These are phyloP conservation scores for Globisporangium acanthophoron DNA, from an alignment of 352 stramenopile genomes.

Conservation along the genomic window DNA sequence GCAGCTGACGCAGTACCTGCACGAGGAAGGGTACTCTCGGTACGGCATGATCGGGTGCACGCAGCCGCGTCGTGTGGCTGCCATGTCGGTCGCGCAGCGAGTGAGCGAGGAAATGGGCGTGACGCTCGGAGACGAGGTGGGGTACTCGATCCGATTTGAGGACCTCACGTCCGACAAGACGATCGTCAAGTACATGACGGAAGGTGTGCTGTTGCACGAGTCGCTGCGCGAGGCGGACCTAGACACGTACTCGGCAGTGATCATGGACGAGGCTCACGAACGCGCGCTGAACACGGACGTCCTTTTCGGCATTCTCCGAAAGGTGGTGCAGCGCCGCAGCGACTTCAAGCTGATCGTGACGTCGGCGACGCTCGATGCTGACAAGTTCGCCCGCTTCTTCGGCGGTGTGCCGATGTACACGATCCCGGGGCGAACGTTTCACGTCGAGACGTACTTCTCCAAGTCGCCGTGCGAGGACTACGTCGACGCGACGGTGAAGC, in stretches of 20 bases:
- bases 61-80: conserved; percentile 97
- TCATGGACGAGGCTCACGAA: conserved; percentile 96
- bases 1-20: conserved; percentile 95
- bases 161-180: conserved; percentile 93
- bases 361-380: conserved; percentile 95
- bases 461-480: conserved; percentile 97
- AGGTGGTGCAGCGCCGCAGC: conserved; percentile 82
- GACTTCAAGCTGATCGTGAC: conserved; percentile 92
- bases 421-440: conserved; percentile 90
- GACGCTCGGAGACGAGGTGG: conserved; percentile 87
- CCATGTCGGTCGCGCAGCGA: conserved; percentile 98
- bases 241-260: conserved; percentile 85
- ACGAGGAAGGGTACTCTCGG: conserved; percentile 87
- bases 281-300: conserved; percentile 93
- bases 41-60: conserved; percentile 95
- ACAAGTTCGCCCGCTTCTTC: conserved; percentile 98
- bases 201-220: conserved; percentile 91
- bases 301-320: conserved; percentile 91
- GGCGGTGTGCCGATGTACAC: conserved; percentile 96
- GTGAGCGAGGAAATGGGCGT: conserved; percentile 97
- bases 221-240: conserved; percentile 87
- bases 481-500: conserved; percentile 97
- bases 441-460: conserved; percentile 82
- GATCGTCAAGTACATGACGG: conserved; percentile 97
- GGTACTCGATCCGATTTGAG: conserved; percentile 94